Percentiles rank a stretch among this genome's conserved stretches.
phyloP scores from a whole-genome alignment of 2,329 filamentous ascomycete genomes.

The Talaromyces piceae region DNA sequence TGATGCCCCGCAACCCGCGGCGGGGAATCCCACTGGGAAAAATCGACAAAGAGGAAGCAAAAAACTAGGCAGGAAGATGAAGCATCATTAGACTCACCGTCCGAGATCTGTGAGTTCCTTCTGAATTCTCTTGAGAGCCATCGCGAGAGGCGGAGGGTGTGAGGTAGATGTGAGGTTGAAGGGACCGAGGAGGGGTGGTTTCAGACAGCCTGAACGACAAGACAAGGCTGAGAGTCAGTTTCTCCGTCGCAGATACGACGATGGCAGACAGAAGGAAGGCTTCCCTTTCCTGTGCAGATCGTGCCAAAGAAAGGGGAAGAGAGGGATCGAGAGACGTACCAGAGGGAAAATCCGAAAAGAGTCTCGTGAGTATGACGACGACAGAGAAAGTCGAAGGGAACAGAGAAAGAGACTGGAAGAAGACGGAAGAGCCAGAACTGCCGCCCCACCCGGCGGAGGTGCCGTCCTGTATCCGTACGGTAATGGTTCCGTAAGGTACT shows the following conservation, averaged over 20 bases:
- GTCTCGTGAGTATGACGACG: slow-evolving; percentile 27
- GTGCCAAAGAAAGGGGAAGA: neutral
- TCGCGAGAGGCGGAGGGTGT: slow-evolving; percentile 22
- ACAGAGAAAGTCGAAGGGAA: slow-evolving; percentile 18
- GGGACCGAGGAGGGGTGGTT: neutral
- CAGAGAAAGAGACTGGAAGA: slow-evolving; percentile 21
- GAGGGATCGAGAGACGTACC: neutral
- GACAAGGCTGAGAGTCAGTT: neutral
- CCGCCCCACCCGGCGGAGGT: slow-evolving; percentile 8
- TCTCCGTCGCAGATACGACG: neutral
- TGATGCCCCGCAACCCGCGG: slow-evolving; percentile 17
- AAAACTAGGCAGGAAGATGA: slow-evolving; percentile 10
- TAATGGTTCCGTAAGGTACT: slow-evolving; percentile 16
- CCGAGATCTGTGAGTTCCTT: slow-evolving; percentile 48
- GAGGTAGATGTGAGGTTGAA: slow-evolving; percentile 5
- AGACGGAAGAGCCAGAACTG: slow-evolving; percentile 15
- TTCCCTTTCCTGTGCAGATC: neutral
- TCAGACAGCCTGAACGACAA: neutral
- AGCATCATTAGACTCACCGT: slow-evolving; percentile 33
- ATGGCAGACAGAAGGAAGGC: neutral
- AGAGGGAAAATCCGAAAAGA: neutral
- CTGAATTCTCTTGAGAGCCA: slow-evolving; percentile 49
- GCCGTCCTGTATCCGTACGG: neutral
- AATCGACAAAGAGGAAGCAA: slow-evolving; percentile 3
- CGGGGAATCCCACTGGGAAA: slow-evolving; percentile 14